These are phyloP conservation scores for Chaetothyriales sp. DNA, from an alignment of 2,329 filamentous ascomycete genomes.

Conservation along the genomic window DNA sequence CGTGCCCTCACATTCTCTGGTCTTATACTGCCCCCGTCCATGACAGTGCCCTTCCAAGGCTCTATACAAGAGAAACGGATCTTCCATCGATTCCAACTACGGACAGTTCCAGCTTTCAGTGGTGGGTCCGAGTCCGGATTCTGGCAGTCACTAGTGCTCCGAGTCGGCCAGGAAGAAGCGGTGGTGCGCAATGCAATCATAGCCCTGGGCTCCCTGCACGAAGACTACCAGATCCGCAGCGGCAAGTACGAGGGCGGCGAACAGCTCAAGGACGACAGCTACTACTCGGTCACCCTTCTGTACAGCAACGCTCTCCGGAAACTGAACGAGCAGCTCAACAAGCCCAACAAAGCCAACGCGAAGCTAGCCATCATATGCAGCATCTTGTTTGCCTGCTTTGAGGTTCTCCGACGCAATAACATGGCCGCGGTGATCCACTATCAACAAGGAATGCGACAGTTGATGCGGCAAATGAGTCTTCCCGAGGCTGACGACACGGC, in stretches of 20 bases:
- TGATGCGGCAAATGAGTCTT: slow-evolving; percentile 18
- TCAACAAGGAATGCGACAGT: slow-evolving; percentile 17
- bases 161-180: slow-evolving; percentile 48
- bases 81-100: slow-evolving; percentile 48
- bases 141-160: slow-evolving; percentile 50
- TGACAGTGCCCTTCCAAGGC: slow-evolving; percentile 33
- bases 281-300: slow-evolving; percentile 39
- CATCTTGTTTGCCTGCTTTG: slow-evolving; percentile 54
- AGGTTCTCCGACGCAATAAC: slow-evolving; percentile 26
- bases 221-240: slow-evolving; percentile 24
- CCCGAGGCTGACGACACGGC: slow-evolving; percentile 19
- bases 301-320: slow-evolving; percentile 45
- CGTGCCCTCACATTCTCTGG: slow-evolving; percentile 2
- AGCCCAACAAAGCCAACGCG: slow-evolving; percentile 33
- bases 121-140: slow-evolving; percentile 55
- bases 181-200: slow-evolving; percentile 53
- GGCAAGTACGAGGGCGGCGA: slow-evolving; percentile 14
- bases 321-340: slow-evolving; percentile 33
- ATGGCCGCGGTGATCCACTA: slow-evolving; percentile 20
- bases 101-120: slow-evolving; percentile 49
- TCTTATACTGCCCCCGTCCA: slow-evolving; percentile 13
- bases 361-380: slow-evolving; percentile 49
- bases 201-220: slow-evolving; percentile 53
- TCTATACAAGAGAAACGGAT: slow-evolving; percentile 43
- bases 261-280: slow-evolving; percentile 40